A percentile compares a stretch with the other conserved stretches of the same genome.
Evolutionary conservation across 1,284 basidiomycete genomes (phyloP).

Genomic region (Pseudozyma hubeiensis): DNA sequence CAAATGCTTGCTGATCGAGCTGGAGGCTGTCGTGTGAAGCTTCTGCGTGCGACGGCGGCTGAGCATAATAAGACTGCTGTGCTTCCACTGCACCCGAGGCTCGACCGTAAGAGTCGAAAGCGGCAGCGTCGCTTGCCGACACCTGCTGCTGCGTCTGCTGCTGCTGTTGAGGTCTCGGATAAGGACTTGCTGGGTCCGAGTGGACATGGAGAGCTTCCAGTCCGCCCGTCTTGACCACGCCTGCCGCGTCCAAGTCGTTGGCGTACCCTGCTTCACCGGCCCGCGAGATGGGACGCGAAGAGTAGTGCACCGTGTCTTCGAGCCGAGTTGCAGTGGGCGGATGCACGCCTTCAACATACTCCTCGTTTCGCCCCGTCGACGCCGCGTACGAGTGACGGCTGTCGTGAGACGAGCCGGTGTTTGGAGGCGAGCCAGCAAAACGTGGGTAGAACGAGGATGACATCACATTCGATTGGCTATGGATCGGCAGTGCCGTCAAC

Average conservation of each 20-base stretch:
- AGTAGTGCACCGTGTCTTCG: slow-evolving; percentile 17
- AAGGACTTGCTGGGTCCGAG: slow-evolving; percentile 35
- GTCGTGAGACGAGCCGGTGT: slow-evolving; percentile 43
- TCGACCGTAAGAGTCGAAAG: slow-evolving; percentile 15
- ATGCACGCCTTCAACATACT: slow-evolving; percentile 21
- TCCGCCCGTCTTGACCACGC: slow-evolving; percentile 17
- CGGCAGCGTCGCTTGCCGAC: not conserved
- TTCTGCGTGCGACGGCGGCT: slow-evolving; percentile 5
- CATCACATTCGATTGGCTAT: slow-evolving; percentile 33
- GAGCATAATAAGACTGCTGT: slow-evolving; percentile 22
- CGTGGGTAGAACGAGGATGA: slow-evolving; percentile 14
- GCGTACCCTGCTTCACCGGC: slow-evolving; percentile 29
- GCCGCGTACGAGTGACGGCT: slow-evolving; percentile 36
- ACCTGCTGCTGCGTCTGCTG: slow-evolving; percentile 13
- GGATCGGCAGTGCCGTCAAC: slow-evolving; percentile 24
- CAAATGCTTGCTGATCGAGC: slow-evolving; percentile 22
- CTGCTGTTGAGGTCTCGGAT: slow-evolving; percentile 16
- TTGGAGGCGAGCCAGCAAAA: slow-evolving; percentile 32
- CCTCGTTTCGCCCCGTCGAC: slow-evolving; percentile 20
- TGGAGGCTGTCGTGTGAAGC: slow-evolving; percentile 10
- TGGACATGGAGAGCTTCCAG: slow-evolving; percentile 16
- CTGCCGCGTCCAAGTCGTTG: slow-evolving; percentile 30
- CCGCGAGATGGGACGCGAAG: slow-evolving; percentile 36
- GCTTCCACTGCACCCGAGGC: slow-evolving; percentile 8
- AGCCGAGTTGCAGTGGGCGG: slow-evolving; percentile 15